Evolutionary conservation across 257 asterid species (phyloP).

Genomic region (Penstemon barbatus): DNA sequence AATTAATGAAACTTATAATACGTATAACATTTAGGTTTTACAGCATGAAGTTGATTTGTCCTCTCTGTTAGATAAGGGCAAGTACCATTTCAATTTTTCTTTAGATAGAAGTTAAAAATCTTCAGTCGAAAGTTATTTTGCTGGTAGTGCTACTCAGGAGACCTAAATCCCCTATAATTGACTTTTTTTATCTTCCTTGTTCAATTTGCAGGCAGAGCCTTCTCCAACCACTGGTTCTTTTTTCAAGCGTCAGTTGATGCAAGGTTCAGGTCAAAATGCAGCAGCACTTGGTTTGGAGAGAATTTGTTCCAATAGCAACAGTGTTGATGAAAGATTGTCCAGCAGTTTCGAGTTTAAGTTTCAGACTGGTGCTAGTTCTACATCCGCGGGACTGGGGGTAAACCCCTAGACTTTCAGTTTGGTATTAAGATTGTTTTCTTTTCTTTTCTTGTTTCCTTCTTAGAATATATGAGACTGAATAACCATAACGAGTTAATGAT

Average conservation of each 20-base stretch:
- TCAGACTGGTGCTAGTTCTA: conserved; percentile 56
- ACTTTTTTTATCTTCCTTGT: conserved; percentile 26
- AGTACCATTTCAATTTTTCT: background rate
- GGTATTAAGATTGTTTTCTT: conserved; percentile 8
- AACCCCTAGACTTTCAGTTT: conserved; percentile 14
- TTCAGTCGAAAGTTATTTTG: conserved; percentile 16
- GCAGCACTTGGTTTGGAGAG: conserved; percentile 39
- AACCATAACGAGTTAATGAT: conserved; percentile 17
- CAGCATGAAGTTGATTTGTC: conserved; percentile 4
- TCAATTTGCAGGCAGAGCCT: conserved; percentile 81
- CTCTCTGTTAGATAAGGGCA: conserved; percentile 10
- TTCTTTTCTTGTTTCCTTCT: background rate
- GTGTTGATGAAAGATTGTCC: conserved; percentile 36
- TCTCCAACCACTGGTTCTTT: conserved; percentile 98
- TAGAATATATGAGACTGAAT: background rate
- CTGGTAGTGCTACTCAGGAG: conserved; percentile 20
- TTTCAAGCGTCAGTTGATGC: conserved; percentile 71
- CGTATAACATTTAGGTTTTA: conserved; percentile 24
- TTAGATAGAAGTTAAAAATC: background rate
- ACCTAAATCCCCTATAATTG: conserved; percentile 1
- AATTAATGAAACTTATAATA: background rate
- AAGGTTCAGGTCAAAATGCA: conserved; percentile 53
- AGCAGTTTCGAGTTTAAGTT: conserved; percentile 77
- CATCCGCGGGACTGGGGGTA: conserved; percentile 53
- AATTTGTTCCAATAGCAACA: conserved; percentile 35